Percentiles rank a stretch among this genome's conserved stretches.
These are phyloP conservation scores for Nothophytophthora sp. DNA, from an alignment of 352 stramenopile species.

Conservation along the genomic window DNA sequence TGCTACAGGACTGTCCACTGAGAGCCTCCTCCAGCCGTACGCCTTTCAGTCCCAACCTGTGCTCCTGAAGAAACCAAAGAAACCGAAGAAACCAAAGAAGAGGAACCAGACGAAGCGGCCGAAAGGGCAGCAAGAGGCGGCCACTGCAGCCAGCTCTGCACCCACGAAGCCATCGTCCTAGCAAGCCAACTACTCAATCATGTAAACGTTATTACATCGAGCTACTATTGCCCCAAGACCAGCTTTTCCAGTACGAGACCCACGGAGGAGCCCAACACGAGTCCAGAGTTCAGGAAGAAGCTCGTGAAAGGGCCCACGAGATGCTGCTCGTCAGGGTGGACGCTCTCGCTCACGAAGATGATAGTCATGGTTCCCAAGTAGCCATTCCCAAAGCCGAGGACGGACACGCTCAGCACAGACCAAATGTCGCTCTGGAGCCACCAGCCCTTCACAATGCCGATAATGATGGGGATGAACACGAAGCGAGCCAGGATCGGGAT, in stretches of 20 bases:
- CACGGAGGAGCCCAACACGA: slow-evolving; percentile 74
- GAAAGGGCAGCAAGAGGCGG: slow-evolving; percentile 3
- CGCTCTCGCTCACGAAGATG: slow-evolving; percentile 83
- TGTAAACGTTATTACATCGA: not conserved
- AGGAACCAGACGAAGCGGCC: slow-evolving; percentile 30
- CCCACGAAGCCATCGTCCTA: no score
- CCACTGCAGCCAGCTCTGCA: not conserved
- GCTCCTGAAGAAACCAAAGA: slow-evolving; percentile 37
- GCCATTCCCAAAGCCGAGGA: slow-evolving; percentile 80
- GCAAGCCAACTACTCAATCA: not conserved
- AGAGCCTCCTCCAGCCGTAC: slow-evolving; percentile 16
- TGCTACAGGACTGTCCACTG: slow-evolving; percentile 4
- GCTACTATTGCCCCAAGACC: slow-evolving; percentile 39
- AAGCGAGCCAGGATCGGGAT: slow-evolving; percentile 57
- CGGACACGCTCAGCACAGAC: slow-evolving; percentile 65
- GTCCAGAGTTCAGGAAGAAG: slow-evolving; percentile 84
- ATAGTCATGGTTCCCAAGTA: slow-evolving; percentile 81
- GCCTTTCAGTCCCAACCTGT: slow-evolving; percentile 42
- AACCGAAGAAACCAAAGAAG: slow-evolving; percentile 22
- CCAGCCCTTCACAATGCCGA: slow-evolving; percentile 67
- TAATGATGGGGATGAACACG: slow-evolving; percentile 67
- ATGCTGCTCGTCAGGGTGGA: slow-evolving; percentile 67
- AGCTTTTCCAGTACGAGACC: slow-evolving; percentile 66
- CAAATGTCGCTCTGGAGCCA: slow-evolving; percentile 74
- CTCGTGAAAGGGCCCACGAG: slow-evolving; percentile 81